Base-by-base conservation (phyloP, 768 basidiomycete genomes). In the Scleroderma citrinum region DNA sequence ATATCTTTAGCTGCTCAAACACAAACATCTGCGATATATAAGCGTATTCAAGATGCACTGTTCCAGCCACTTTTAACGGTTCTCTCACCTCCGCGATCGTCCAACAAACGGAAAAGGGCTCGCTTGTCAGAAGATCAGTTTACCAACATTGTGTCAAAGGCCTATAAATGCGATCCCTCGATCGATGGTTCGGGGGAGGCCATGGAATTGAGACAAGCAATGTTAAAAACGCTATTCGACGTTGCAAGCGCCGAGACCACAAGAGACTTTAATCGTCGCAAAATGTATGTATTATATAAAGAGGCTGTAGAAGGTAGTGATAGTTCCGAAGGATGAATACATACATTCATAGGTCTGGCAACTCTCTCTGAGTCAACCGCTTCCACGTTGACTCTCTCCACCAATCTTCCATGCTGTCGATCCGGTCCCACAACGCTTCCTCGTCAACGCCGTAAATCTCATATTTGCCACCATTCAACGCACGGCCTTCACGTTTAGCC, bases 371-470 rank as follows among this genome's bases (percentile, higher is more conserved):
- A 58, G 90, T 80, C 47, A 94, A 68, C 51, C 92, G 72, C 34
- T 74, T 81, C 90, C 91, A 95, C 44, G 91, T 94, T 53, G 81
- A 87, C 59, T 92, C 89, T 61, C 81, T 90, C 92, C 92, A 94
- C 90, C 88, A 91, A 35, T 91, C 89, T 17, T 86, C 81, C 84
- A 92, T 87, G 45, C 74, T 73, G 54, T 85, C 78, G 31, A 95
- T 83, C 37, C 83, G 76, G 35, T 86, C 86, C 85, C 92, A 94
- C 13, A 95, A 65, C 1, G 78, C 77, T 61, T 93, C 90, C 64
- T 94, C 92, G 48, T 87, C 83, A 2, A 90, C 72, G 7, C 87
- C 87, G 59, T 93, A 92, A 50, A 91, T 85, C 59, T 87, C 87
- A 63, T 94, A 94, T 61, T 82, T 87, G 20, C 81, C 85, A 2